Conservation (phyloP, 768 basidiomycete species). For the Candolleomyces aberdarensis region DNA sequence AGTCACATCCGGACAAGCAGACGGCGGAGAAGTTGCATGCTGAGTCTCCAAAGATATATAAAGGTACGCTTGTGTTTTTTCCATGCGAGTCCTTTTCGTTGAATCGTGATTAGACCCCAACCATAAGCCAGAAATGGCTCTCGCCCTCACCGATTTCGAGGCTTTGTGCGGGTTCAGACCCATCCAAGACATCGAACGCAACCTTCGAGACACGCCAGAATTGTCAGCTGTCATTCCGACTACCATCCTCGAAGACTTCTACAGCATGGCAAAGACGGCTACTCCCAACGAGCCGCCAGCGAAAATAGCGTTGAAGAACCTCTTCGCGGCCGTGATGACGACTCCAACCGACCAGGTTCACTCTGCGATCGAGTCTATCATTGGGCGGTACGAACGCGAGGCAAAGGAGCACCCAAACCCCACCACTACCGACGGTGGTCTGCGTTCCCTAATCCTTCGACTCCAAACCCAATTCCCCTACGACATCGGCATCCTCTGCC, state of each 20-base stretch:
- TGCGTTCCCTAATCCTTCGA: constrained; percentile 60
- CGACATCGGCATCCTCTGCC: constrained; percentile 92
- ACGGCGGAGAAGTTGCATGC: constrained; percentile 70
- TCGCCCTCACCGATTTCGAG: constrained; percentile 87
- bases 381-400: constrained; percentile 50
- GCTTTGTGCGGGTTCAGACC: constrained; percentile 95
- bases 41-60: constrained; percentile 80
- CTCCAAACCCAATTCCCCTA: constrained; percentile 78
- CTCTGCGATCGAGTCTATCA: constrained; percentile 45
- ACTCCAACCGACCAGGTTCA: constrained; percentile 50
- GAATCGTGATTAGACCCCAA: constrained; percentile 64
- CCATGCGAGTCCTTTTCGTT: background rate
- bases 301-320: constrained; percentile 62
- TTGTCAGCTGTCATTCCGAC: constrained; percentile 67
- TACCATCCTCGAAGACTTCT: constrained; percentile 49
- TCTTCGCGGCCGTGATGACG: constrained; percentile 86
- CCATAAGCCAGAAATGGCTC: constrained; percentile 99
- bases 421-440: constrained; percentile 36
- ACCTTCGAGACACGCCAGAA: constrained; percentile 72
- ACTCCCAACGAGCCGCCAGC: constrained; percentile 43
- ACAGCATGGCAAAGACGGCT: constrained; percentile 38
- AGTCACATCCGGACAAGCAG: constrained; percentile 87
- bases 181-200: constrained; percentile 61
- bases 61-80: constrained; percentile 51
- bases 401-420: constrained; percentile 14